Percentiles rank a stretch among this genome's conserved stretches.
Evolutionary conservation across 2,329 filamentous ascomycete genomes (phyloP).

Genomic region (Aspergillus texensis): DNA sequence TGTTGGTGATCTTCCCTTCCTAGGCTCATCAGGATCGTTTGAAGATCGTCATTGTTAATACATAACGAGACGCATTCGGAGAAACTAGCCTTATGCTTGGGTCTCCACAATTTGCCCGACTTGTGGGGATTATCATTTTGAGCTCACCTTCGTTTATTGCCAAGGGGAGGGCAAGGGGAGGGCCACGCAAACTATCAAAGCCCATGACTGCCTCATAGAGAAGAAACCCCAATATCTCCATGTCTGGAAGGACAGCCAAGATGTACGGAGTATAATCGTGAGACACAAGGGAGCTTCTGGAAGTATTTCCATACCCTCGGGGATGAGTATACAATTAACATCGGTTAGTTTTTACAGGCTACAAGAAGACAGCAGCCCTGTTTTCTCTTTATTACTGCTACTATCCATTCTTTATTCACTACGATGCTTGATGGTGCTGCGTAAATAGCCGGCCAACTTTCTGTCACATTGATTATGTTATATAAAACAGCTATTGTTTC

Average conservation of each 20-base stretch:
- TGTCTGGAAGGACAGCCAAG: not conserved
- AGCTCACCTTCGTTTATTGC: not conserved
- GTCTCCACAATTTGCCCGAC: slow-evolving; percentile 4
- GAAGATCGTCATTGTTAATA: not conserved
- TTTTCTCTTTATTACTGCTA: too few species aligned
- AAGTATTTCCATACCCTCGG: too few species aligned
- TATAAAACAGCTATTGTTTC: too few species aligned
- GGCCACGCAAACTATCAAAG: not conserved
- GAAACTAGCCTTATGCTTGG: not conserved
- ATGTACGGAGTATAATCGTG: not conserved
- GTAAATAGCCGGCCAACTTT: too few species aligned
- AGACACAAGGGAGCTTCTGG: not conserved
- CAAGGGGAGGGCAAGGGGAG: not conserved
- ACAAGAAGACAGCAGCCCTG: too few species aligned
- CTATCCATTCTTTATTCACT: too few species aligned
- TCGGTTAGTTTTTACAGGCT: too few species aligned
- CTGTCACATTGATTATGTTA: too few species aligned
- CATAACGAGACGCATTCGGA: not conserved
- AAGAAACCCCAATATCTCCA: not conserved
- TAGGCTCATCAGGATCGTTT: not conserved
- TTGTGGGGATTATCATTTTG: not conserved
- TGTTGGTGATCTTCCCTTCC: not conserved
- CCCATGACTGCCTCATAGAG: not conserved
- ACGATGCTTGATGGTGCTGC: too few species aligned
- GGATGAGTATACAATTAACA: too few species aligned